Evolutionary conservation across 371 early-diverging fungal species (phyloP), one percentile per base, ranked within the genome.

Genomic region (Saksenaea oblongispora): DNA sequence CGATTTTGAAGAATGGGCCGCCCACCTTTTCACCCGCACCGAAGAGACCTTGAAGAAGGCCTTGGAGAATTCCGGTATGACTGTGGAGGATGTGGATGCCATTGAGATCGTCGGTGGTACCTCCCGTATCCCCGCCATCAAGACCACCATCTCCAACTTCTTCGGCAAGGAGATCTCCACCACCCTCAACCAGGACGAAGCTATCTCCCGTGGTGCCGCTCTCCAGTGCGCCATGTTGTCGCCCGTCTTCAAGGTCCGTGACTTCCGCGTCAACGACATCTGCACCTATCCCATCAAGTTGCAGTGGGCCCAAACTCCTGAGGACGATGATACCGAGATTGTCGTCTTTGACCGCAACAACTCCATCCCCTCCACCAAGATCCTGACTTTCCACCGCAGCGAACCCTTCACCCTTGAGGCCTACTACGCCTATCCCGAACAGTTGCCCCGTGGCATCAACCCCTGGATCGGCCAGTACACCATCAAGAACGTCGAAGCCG

Each of bases 101-200:
- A 89, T 98, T 60, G 98, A 97, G 76, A 76, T 96, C 31, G 89
- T 96, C 17, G 97, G 98, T 78, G 98, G 98, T 36, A 87, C 90
- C 62, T 94, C 93, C 65, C 95, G 98, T 86, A 88, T 98, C 61
- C 97, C 97, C 39, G 87, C 92, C 34, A 89, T 98, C 71, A 97
- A 97, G 91, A 85, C 91, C 64, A 85, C 88, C 54, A 83, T 98
- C 70, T 75, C 89, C 71, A 84, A 91, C 60, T 89, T 91, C 84
- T 93, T 98, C 71, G 84, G 84, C 44, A 90, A 89, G 77, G 92
- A 93, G 60, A 85, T 95, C 67, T 88, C 95, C 34, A 91, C 91
- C 70, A 97, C 97, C 58, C 84, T 98, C 62, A 98, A 98, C 89
- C 94, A 94, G 79, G 98, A 98, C 72, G 98, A 98, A 80, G 97